Conservation (phyloP, 371 early-diverging fungal genomes). For the Phascolomyces articulosus region DNA sequence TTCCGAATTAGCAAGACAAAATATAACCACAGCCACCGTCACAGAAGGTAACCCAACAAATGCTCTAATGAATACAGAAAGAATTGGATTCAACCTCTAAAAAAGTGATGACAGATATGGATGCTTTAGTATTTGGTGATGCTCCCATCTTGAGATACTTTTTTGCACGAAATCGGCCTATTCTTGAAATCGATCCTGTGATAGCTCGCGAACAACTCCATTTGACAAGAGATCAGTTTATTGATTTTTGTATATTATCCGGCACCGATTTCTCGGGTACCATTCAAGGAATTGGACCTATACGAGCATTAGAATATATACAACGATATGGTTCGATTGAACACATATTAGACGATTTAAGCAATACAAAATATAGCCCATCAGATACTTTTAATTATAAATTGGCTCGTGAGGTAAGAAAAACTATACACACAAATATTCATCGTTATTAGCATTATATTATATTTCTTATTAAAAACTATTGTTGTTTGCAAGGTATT, state of each 20-base stretch:
- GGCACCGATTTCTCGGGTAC: constrained; percentile 79
- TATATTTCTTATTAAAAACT: too few species aligned
- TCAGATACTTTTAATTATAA: constrained; percentile 54
- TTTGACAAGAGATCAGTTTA: constrained; percentile 57
- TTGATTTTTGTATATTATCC: constrained; percentile 81
- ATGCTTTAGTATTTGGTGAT: constrained; percentile 64
- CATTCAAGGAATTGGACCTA: constrained; percentile 67
- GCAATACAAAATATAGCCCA: constrained; percentile 32
- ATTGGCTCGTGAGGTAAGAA: constrained; percentile 55
- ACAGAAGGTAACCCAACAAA: constrained; percentile 63
- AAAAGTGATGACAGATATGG: constrained; percentile 37
- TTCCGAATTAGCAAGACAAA: constrained; percentile 51
- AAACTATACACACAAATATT: too few species aligned
- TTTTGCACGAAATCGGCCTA: constrained; percentile 33
- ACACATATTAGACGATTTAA: constrained; percentile 43
- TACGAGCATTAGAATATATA: constrained; percentile 60
- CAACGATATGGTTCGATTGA: constrained; percentile 68
- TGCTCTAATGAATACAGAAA: too few species aligned
- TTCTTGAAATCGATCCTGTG: constrained; percentile 58
- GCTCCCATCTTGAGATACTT: constrained; percentile 58
- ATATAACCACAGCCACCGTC: constrained; percentile 59
- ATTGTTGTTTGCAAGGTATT: too few species aligned
- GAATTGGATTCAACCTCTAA: constrained; percentile 4
- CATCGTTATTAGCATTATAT: too few species aligned
- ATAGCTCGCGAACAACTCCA: constrained; percentile 54